Evolutionary conservation across 225 moss, liverwort and hornwort genomes (phyloP), one percentile per base, ranked within the genome.

Genomic region (Ulota crispa): DNA sequence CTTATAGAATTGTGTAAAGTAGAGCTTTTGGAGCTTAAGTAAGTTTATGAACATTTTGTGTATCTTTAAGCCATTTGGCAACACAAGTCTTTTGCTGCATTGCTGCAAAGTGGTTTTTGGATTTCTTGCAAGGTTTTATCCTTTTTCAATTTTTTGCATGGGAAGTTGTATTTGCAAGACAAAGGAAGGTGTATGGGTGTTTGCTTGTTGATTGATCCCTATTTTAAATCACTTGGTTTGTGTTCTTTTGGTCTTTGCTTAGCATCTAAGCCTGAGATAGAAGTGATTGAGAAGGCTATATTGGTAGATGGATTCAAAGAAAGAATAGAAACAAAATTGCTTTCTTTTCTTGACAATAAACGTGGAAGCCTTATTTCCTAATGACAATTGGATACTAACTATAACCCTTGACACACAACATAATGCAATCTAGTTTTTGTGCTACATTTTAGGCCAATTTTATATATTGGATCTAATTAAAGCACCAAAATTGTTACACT

Each of bases 261-360:
- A 47, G 14, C 30, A 0, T 27, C 59, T 74, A 27, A 3, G 27
- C 41, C 23, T 8, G 4, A 62, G 14, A 15, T 12, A 6, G 4
- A 60, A 39, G 30, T 0, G 19, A 0, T 9, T 56, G 4, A 11
- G 19, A 2, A 30, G 70, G 39, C 59, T 16, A 24, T 1, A 2
- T 27, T 5, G 9, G 3, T 18, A 19, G 26, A 6, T 20, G 42
- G 60, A 41, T 54, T 21, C 9, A 4, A 31, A 7, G 21, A 76
- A 1, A 50, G 20, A 76, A 43, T 30, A 7, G 2, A 16, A 9
- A 45, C 9, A 3, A 45, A 61, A 23, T 0, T 1, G 3, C 0
- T 2, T 8, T 7, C 0, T 8, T 19, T 45, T 3, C 0, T 21
- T 20, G 7, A 5, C 7, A 21, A 3, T 32, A 23, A 8, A 15